Evolutionary conservation across 768 basidiomycete genomes (phyloP), one percentile per base, ranked within the genome.

Genomic region (Lactifluus rugatus): DNA sequence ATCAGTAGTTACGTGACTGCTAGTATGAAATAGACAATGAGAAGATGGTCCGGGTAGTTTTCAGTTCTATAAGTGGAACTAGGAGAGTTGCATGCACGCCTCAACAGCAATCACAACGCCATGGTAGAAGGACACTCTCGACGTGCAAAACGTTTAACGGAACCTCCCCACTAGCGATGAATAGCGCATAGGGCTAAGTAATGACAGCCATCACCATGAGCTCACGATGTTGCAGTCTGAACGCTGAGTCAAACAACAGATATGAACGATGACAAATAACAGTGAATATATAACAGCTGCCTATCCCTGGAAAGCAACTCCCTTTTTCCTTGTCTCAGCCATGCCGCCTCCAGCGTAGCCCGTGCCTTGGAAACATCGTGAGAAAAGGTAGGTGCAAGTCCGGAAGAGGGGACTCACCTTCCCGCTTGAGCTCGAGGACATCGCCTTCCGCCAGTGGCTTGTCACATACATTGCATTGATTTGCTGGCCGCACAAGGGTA

Each of bases 321-420:
- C 92, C 28, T 75, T 76, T 69, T 81, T 86, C 37, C 81, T 84
- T 0, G 88, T 87, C 72, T 95, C 91, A n/a, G 93, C 91, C 63
- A 92, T 71, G 6, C 94, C 94, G n/a, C 94, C 93, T 53, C 89
- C 88, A 8, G 94, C 93, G 67, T 89, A 97, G 0, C 94, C 93
- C 10, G 94, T 97, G 25, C 91, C 89, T 92, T 19, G 14, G 28
- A 23, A 31, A 13, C 3, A 34, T 21, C 11, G 9, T 36, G 7
- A 31, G 32, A 17, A 13, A 17, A 8, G 1, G 57, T 37, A 11
- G 23, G 16, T n/a, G 4, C 23, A 39, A 13, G 32, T 14, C 28
- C 21, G 3, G 39, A 3, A 32, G 23, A n/a, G 11, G 11, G 10
- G 17, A 69, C 78, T 56, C 53, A 84, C 94, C 96, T 80, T 99